These are phyloP conservation scores for Neonectria coccinea DNA, from an alignment of 2,329 filamentous ascomycete genomes.

Conservation along the genomic window DNA sequence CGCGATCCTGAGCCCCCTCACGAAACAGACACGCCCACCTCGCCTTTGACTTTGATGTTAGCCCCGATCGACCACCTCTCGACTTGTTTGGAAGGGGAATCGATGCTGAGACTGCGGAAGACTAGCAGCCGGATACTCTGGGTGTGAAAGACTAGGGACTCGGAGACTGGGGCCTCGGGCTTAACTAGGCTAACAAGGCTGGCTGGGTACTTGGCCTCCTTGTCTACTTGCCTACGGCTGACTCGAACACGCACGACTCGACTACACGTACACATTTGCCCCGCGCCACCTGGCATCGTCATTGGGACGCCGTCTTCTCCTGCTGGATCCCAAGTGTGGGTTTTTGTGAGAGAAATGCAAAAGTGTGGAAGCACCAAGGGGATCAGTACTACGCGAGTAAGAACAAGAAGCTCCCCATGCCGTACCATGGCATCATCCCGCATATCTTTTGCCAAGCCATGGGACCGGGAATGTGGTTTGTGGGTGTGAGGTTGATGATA, in stretches of 20 bases:
- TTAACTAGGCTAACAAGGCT: background rate
- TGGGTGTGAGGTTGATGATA: conserved; percentile 13
- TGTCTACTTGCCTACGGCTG: background rate
- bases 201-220: background rate
- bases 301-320: background rate
- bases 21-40: background rate
- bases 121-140: background rate
- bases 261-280: background rate
- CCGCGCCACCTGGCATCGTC: background rate
- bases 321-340: conserved; percentile 8
- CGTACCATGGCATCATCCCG: conserved; percentile 4
- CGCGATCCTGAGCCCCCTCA: background rate
- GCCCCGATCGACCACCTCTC: background rate
- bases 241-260: too few relatives aligned
- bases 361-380: conserved; percentile 16
- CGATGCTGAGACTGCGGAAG: background rate
- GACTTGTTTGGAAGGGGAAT: too few relatives aligned
- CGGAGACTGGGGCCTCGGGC: background rate
- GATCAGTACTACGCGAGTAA: conserved; percentile 10
- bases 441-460: conserved; percentile 5
- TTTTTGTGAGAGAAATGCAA: conserved; percentile 12
- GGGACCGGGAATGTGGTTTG: background rate
- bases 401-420: conserved; percentile 11
- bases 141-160: background rate
- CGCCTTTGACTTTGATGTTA: background rate